phyloP scores from a whole-genome alignment of 2,329 filamentous ascomycete genomes.

The Xylaria sp. region DNA sequence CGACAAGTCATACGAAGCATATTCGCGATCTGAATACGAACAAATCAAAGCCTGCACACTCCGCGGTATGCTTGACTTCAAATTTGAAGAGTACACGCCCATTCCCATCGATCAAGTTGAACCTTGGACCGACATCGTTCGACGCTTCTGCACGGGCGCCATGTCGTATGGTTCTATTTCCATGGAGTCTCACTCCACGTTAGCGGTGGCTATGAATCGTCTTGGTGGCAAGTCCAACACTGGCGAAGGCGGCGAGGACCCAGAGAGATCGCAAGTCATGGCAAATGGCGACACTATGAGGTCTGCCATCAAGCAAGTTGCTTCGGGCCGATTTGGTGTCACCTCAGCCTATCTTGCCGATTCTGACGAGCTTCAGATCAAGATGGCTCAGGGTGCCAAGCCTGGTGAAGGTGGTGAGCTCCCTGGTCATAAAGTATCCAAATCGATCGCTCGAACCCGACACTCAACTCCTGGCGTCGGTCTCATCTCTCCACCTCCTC shows the following conservation, averaged over 20 bases:
- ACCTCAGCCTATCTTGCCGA: constrained; percentile 95
- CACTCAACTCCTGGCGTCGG: constrained; percentile 97
- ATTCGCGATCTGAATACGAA: constrained; percentile 92
- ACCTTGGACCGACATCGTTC: constrained; percentile 97
- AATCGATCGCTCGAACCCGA: constrained; percentile 90
- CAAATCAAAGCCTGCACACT: constrained; percentile 97
- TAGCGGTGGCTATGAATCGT: constrained; percentile 96
- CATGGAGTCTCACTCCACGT: constrained; percentile 96
- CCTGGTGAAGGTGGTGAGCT: constrained; percentile 97
- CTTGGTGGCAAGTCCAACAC: constrained; percentile 98
- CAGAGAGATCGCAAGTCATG: constrained; percentile 86
- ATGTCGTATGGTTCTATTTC: constrained; percentile 99
- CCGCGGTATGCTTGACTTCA: constrained; percentile 93
- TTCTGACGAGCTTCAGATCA: constrained; percentile 96
- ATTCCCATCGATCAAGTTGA: constrained; percentile 97
- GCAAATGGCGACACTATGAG: constrained; percentile 96
- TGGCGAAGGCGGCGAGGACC: constrained; percentile 95
- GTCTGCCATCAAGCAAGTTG: constrained; percentile 97
- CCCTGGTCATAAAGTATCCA: constrained; percentile 95
- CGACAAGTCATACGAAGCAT: constrained; percentile 97
- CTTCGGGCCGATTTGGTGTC: constrained; percentile 94
- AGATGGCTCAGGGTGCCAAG: constrained; percentile 99
- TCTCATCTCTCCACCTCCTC: constrained; percentile 93
- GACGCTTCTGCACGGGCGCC: constrained; percentile 94
- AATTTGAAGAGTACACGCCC: constrained; percentile 85